phyloP scores from a whole-genome alignment of 495 filamentous ascomycete genomes.

The Penicillium mononematosum region DNA sequence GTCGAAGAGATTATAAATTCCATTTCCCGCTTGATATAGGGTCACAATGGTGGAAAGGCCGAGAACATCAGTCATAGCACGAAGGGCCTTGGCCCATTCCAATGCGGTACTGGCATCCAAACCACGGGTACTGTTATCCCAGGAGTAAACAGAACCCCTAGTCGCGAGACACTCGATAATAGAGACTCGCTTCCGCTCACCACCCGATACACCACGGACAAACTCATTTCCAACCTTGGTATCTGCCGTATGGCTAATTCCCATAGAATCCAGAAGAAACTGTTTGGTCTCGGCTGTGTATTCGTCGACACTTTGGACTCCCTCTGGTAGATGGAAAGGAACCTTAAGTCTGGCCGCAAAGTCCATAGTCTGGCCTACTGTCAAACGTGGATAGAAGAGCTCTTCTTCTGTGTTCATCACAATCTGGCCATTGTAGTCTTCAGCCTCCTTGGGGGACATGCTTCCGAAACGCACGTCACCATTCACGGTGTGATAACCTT shows the following conservation, averaged over 20 bases:
- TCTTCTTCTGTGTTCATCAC: slow-evolving; percentile 71
- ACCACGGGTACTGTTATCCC: slow-evolving; percentile 62
- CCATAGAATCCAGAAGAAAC: slow-evolving; percentile 67
- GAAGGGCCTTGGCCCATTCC: slow-evolving; percentile 48
- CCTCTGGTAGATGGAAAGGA: slow-evolving; percentile 32
- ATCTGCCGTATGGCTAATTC: slow-evolving; percentile 73
- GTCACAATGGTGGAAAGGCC: slow-evolving; percentile 49
- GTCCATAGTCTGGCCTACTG: slow-evolving; percentile 67
- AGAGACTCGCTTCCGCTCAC: slow-evolving; percentile 72
- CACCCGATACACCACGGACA: slow-evolving; percentile 77
- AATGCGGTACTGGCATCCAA: slow-evolving; percentile 62
- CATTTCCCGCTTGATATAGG: slow-evolving; percentile 62
- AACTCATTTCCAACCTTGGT: slow-evolving; percentile 81
- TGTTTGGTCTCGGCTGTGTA: slow-evolving; percentile 55
- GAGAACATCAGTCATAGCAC: slow-evolving; percentile 46
- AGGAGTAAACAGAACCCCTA: slow-evolving; percentile 55
- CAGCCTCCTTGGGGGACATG: slow-evolving; percentile 52
- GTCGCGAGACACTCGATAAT: slow-evolving; percentile 65
- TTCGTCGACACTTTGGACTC: slow-evolving; percentile 44
- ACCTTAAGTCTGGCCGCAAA: slow-evolving; percentile 55
- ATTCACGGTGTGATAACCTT: slow-evolving; percentile 48
- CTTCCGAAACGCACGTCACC: slow-evolving; percentile 62
- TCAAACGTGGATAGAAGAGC: slow-evolving; percentile 65
- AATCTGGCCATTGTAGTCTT: slow-evolving; percentile 66
- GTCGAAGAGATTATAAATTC: slow-evolving; percentile 62